These are phyloP conservation scores for Penicillium sp. DNA, from an alignment of 2,329 filamentous ascomycete genomes.

Conservation along the genomic window DNA sequence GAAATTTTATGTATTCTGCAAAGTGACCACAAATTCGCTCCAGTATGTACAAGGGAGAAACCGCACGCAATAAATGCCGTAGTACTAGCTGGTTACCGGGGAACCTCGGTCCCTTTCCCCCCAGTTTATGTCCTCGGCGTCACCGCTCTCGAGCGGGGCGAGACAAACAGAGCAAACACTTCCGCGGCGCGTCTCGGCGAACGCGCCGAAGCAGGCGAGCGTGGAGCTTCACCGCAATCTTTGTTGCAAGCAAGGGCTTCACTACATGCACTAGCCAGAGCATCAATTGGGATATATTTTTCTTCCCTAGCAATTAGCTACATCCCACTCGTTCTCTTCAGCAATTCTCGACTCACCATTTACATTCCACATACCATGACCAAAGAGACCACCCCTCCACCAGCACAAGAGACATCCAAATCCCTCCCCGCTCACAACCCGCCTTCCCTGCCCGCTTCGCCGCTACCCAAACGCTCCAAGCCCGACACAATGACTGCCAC, in stretches of 20 bases:
- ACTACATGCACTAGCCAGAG: constrained; percentile 1
- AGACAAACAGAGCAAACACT: constrained; percentile 21
- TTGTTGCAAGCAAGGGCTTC: constrained; percentile 4
- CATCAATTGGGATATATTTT: background rate
- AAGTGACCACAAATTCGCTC: background rate
- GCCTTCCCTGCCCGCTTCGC: constrained; percentile 65
- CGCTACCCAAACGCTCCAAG: constrained; percentile 77
- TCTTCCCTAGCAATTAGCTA: background rate
- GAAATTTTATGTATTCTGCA: background rate
- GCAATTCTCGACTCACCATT: background rate
- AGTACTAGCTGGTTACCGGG: constrained; percentile 15
- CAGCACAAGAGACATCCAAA: constrained; percentile 17
- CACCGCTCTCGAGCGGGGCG: constrained; percentile 5
- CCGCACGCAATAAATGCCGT: background rate
- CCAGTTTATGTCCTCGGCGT: background rate
- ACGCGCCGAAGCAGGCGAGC: constrained; percentile 12
- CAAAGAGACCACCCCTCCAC: constrained; percentile 42
- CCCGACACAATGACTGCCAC: constrained; percentile 43
- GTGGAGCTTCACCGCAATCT: constrained; percentile 27
- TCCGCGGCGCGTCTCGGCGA: constrained; percentile 22
- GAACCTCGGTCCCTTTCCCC: constrained; percentile 12
- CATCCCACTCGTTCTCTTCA: background rate
- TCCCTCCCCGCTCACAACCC: constrained; percentile 39
- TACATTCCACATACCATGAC: constrained; percentile 36
- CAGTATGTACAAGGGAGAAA: constrained; percentile 1